phyloP scores from a whole-genome alignment of 805 yeast species.

The Candida corydali region DNA sequence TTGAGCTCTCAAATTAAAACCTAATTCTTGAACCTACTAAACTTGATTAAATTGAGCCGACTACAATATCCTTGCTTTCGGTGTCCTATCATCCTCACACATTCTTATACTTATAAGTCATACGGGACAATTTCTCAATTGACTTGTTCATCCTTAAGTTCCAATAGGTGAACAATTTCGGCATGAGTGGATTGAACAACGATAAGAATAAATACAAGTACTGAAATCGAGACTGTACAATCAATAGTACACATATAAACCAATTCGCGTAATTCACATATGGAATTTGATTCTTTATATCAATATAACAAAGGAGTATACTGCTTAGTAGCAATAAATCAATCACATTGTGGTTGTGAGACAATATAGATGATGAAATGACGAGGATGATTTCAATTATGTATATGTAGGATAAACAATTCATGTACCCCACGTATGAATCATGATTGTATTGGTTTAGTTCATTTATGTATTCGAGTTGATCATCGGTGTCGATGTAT shows the following conservation, averaged over 20 bases:
- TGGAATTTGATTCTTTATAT: too few relatives aligned
- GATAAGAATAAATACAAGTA: conserved; percentile 4
- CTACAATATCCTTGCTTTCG: too few relatives aligned
- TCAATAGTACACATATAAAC: conserved; percentile 1
- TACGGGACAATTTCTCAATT: conserved; percentile 10
- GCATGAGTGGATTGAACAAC: conserved; percentile 11
- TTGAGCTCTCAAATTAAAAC: too few relatives aligned
- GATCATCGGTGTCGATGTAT: conserved; percentile 11
- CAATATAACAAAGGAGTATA: too few relatives aligned
- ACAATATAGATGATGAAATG: neutral
- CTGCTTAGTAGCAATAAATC: too few relatives aligned
- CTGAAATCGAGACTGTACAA: neutral
- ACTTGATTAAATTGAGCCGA: too few relatives aligned
- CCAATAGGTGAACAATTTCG: conserved; percentile 10
- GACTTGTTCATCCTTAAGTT: conserved; percentile 7
- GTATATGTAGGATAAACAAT: conserved; percentile 3
- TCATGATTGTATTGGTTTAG: conserved; percentile 3
- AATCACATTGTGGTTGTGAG: too few relatives aligned
- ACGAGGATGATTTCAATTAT: conserved; percentile 3
- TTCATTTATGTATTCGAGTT: conserved; percentile 6
- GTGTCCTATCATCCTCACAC: too few relatives aligned
- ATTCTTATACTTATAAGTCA: conserved; percentile 17
- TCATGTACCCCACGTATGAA: conserved; percentile 1
- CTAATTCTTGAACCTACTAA: too few relatives aligned
- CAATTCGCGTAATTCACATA: neutral